A percentile compares a stretch with the other conserved stretches of the same genome.
Evolutionary conservation across 2,329 filamentous ascomycete genomes (phyloP).

Genomic region (Beauveria medogensis): DNA sequence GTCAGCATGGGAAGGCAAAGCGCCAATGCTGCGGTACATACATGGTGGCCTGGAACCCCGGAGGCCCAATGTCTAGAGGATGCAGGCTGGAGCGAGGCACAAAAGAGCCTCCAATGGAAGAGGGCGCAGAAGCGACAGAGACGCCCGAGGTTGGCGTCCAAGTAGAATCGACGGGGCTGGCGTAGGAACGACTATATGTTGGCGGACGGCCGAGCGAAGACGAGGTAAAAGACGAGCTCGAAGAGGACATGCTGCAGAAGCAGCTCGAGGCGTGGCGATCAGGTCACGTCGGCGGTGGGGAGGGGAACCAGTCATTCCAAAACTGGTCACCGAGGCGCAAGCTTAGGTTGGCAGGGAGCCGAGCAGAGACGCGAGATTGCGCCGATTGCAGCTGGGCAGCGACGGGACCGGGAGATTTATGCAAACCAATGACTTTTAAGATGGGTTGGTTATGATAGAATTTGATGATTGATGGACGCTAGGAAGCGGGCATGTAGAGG

Average conservation of each 20-base stretch:
- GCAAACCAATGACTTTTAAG: background rate
- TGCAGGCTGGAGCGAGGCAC: slow-evolving; percentile 29
- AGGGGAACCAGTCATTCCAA: slow-evolving; percentile 11
- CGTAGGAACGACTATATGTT: slow-evolving; percentile 32
- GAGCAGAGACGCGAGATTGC: background rate
- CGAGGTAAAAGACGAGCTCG: slow-evolving; percentile 40
- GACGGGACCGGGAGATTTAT: background rate
- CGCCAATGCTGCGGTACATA: slow-evolving; percentile 20
- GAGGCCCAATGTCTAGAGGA: slow-evolving; percentile 43
- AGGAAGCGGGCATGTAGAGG: background rate
- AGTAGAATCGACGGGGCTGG: slow-evolving; percentile 36
- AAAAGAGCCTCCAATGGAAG: slow-evolving; percentile 30
- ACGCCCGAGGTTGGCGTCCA: slow-evolving; percentile 38
- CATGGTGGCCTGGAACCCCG: slow-evolving; percentile 48
- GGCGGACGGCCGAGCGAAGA: slow-evolving; percentile 35
- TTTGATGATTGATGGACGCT: background rate
- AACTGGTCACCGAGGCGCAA: slow-evolving; percentile 10
- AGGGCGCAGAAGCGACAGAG: slow-evolving; percentile 37
- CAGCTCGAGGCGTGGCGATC: slow-evolving; percentile 9
- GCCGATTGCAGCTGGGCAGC: background rate
- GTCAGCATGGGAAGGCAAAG: background rate
- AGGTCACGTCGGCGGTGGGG: slow-evolving; percentile 11
- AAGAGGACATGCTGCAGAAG: slow-evolving; percentile 34
- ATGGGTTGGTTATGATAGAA: background rate
- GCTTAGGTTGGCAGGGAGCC: slow-evolving; percentile 4